These are phyloP conservation scores for Nitzschia sp. DNA, from an alignment of 108 stramenopile genomes.

Conservation along the genomic window DNA sequence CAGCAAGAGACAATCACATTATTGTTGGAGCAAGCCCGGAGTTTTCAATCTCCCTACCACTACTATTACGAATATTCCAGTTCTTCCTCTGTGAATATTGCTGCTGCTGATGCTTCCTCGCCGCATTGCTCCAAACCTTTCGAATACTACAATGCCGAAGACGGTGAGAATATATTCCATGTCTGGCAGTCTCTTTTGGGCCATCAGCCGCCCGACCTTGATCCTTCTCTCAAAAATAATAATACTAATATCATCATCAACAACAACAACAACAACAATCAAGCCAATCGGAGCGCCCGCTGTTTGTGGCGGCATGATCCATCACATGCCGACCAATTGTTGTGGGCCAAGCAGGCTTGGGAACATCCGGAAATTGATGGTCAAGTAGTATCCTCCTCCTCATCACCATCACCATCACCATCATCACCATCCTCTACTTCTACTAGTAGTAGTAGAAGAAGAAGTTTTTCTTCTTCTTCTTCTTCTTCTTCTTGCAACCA, in stretches of 20 bases:
- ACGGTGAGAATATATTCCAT: not conserved
- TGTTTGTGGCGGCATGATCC: not conserved
- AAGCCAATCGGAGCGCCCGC: not conserved
- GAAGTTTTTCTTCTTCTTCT: too few species aligned
- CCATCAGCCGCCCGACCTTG: not conserved
- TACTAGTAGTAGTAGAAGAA: too few species aligned
- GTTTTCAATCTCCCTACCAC: not conserved
- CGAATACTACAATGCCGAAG: conserved; percentile 4
- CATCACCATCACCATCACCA: not conserved
- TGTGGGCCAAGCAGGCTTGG: not conserved
- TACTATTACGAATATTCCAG: too few species aligned
- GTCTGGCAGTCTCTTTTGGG: not conserved
- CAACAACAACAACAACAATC: not conserved
- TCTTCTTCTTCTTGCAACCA: too few species aligned
- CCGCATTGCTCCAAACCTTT: too few species aligned
- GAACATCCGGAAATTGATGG: not conserved
- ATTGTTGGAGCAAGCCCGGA: not conserved
- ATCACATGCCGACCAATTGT: not conserved
- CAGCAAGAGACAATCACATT: too few species aligned
- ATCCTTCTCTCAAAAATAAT: too few species aligned
- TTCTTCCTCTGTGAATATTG: too few species aligned
- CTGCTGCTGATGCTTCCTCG: too few species aligned
- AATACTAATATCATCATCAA: too few species aligned
- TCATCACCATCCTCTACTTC: not conserved
- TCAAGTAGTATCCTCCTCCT: not conserved